These are phyloP conservation scores for Alternaria novae-zelandiae DNA, from an alignment of 2,329 filamentous ascomycete genomes.

Conservation along the genomic window DNA sequence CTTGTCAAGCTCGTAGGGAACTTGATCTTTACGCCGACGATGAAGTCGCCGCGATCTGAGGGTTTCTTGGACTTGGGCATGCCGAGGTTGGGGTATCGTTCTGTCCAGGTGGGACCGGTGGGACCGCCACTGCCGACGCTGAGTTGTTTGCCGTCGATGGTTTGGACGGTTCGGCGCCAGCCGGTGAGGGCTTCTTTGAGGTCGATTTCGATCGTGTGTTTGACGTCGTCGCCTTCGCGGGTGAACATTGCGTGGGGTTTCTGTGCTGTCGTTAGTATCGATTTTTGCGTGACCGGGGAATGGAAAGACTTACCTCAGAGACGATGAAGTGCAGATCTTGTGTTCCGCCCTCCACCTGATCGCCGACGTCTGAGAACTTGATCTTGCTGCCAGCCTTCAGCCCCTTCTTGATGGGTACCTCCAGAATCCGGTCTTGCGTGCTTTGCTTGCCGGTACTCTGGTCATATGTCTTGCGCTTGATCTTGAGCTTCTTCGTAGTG, in stretches of 20 bases:
- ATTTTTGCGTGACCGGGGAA: background rate
- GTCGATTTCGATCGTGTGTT: slow-evolving; percentile 77
- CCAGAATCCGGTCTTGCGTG: slow-evolving; percentile 86
- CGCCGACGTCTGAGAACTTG: slow-evolving; percentile 96
- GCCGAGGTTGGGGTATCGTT: slow-evolving; percentile 82
- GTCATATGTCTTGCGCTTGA: slow-evolving; percentile 95
- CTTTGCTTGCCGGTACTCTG: slow-evolving; percentile 78
- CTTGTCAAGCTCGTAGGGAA: slow-evolving; percentile 81
- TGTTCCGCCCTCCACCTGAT: slow-evolving; percentile 93
- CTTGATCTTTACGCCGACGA: slow-evolving; percentile 90
- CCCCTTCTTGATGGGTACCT: slow-evolving; percentile 94
- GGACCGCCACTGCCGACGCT: slow-evolving; percentile 80
- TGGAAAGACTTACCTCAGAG: slow-evolving; percentile 73
- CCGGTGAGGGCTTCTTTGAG: slow-evolving; percentile 95
- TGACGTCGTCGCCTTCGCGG: slow-evolving; percentile 86
- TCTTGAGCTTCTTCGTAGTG: slow-evolving; percentile 95
- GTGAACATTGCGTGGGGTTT: slow-evolving; percentile 86
- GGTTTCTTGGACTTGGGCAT: slow-evolving; percentile 96
- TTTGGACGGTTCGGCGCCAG: slow-evolving; percentile 89
- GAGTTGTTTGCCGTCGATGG: slow-evolving; percentile 90
- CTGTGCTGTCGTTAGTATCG: slow-evolving; percentile 54
- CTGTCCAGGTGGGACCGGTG: slow-evolving; percentile 81
- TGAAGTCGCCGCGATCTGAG: slow-evolving; percentile 80
- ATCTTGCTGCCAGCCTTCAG: slow-evolving; percentile 98
- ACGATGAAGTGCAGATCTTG: slow-evolving; percentile 96